A percentile compares a stretch with the other conserved stretches of the same genome.
Conservation (phyloP, 2,329 filamentous ascomycete genomes). For the Fusarium torreyae region DNA sequence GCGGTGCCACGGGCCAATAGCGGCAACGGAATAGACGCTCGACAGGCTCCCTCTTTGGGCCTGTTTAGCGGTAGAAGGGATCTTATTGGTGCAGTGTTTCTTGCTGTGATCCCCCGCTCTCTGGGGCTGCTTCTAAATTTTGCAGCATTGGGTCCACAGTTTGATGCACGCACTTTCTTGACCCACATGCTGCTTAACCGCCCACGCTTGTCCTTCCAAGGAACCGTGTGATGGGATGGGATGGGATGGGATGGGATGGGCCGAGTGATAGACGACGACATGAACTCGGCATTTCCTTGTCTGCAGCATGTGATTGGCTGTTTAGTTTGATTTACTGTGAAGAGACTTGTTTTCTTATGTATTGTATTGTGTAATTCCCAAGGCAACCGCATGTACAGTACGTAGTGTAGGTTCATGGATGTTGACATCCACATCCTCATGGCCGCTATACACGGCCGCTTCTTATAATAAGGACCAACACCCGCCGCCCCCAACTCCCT, state of each 20-base stretch:
- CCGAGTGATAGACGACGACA: conserved; percentile 37
- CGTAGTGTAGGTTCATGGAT: not conserved
- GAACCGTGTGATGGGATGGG: conserved; percentile 39
- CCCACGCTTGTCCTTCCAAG: conserved; percentile 36
- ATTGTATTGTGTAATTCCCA: conserved; percentile 28
- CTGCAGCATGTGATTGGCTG: conserved; percentile 37
- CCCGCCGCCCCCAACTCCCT: conserved; percentile 51
- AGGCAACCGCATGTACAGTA: conserved; percentile 24
- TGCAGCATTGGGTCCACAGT: conserved; percentile 23
- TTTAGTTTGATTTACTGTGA: conserved; percentile 6
- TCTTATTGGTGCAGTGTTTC: conserved; percentile 40
- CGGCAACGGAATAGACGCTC: conserved; percentile 46
- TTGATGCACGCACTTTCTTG: conserved; percentile 45
- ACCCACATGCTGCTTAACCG: conserved; percentile 46
- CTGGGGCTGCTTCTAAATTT: conserved; percentile 41
- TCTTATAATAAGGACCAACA: conserved; percentile 54
- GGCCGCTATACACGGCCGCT: conserved; percentile 41
- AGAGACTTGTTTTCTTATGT: conserved; percentile 14
- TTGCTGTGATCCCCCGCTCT: conserved; percentile 16
- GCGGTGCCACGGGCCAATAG: conserved; percentile 48
- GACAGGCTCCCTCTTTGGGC: conserved; percentile 19
- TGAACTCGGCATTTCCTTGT: conserved; percentile 45
- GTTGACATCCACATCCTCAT: conserved; percentile 18
- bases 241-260: conserved; percentile 22
- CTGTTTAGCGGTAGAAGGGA: conserved; percentile 25